Conservation (phyloP, 352 stramenopile species). For the Globisporangium mamillatum region DNA sequence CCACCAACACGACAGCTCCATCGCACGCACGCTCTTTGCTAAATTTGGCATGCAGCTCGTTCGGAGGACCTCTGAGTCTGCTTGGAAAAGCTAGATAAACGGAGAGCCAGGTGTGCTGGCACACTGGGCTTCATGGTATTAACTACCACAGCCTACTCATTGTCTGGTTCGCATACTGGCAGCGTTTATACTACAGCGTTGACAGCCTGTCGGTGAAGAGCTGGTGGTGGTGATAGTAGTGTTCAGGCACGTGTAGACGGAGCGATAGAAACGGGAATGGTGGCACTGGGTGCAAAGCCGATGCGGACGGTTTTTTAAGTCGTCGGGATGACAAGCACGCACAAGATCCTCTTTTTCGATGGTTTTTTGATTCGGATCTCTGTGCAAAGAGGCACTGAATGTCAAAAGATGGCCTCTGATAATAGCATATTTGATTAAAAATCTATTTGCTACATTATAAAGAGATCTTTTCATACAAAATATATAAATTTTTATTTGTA, state of each 20-base stretch:
- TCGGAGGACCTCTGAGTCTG: too few relatives aligned
- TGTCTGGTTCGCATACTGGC: not conserved
- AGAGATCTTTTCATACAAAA: too few relatives aligned
- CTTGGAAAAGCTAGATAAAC: too few relatives aligned
- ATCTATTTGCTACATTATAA: too few relatives aligned
- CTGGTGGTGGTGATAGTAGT: not conserved
- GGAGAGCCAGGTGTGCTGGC: too few relatives aligned
- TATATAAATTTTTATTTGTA: too few relatives aligned
- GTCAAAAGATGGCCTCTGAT: not conserved
- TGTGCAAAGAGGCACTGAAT: not conserved
- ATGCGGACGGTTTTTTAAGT: not conserved
- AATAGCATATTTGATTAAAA: not conserved
- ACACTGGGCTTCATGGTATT: too few relatives aligned
- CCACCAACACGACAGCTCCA: too few relatives aligned
- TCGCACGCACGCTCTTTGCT: too few relatives aligned
- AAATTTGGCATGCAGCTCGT: too few relatives aligned
- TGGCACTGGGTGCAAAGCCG: not conserved
- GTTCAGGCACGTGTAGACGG: not conserved
- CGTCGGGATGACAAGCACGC: slow-evolving; percentile 9
- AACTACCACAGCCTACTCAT: not conserved
- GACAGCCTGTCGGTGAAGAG: not conserved
- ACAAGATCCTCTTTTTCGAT: slow-evolving; percentile 8
- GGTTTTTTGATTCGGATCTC: not conserved
- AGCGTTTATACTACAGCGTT: not conserved
- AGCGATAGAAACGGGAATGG: not conserved